A percentile compares a stretch with the other conserved stretches of the same genome.
Evolutionary conservation across 345 rosid genomes (phyloP).

Genomic region (Citrus australasica): DNA sequence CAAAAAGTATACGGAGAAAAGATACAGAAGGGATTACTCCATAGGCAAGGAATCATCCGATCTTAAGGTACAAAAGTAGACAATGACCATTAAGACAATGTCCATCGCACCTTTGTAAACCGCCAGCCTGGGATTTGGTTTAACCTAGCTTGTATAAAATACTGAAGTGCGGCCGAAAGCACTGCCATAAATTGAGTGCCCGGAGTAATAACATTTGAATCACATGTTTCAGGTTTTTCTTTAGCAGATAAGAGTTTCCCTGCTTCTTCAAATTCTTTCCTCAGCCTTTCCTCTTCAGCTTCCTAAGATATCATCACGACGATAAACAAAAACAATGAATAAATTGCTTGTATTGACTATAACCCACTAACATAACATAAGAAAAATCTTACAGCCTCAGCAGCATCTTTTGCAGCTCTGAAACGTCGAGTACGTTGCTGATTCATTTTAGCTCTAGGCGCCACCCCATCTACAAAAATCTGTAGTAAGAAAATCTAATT

Average conservation of each 20-base stretch:
- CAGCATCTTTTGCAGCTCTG: slow-evolving; percentile 97
- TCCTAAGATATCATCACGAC: slow-evolving; percentile 38
- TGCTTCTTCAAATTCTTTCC: slow-evolving; percentile 72
- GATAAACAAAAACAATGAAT: slow-evolving; percentile 7
- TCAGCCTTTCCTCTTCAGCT: slow-evolving; percentile 92
- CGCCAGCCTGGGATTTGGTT: slow-evolving; percentile 81
- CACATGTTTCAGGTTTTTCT: slow-evolving; percentile 79
- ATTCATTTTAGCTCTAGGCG: slow-evolving; percentile 99
- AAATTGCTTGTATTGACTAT: neutral
- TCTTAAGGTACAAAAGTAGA: slow-evolving; percentile 27
- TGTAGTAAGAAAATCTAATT: slow-evolving; percentile 6
- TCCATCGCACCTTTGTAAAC: slow-evolving; percentile 68
- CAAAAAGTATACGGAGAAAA: slow-evolving; percentile 27
- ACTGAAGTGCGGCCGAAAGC: slow-evolving; percentile 88
- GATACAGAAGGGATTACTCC: slow-evolving; percentile 53
- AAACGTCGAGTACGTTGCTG: slow-evolving; percentile 95
- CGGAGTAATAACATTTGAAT: slow-evolving; percentile 97
- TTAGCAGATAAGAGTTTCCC: slow-evolving; percentile 52
- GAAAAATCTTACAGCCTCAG: slow-evolving; percentile 66
- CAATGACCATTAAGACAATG: slow-evolving; percentile 13
- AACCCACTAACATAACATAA: slow-evolving; percentile 2
- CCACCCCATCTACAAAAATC: slow-evolving; percentile 80
- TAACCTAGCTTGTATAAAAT: slow-evolving; percentile 80
- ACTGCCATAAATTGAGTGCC: slow-evolving; percentile 94
- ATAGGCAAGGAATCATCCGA: slow-evolving; percentile 45